Evolutionary conservation across 345 rosid genomes (phyloP), one percentile per base, ranked within the genome.

Genomic region (Erucastrum elatum): DNA sequence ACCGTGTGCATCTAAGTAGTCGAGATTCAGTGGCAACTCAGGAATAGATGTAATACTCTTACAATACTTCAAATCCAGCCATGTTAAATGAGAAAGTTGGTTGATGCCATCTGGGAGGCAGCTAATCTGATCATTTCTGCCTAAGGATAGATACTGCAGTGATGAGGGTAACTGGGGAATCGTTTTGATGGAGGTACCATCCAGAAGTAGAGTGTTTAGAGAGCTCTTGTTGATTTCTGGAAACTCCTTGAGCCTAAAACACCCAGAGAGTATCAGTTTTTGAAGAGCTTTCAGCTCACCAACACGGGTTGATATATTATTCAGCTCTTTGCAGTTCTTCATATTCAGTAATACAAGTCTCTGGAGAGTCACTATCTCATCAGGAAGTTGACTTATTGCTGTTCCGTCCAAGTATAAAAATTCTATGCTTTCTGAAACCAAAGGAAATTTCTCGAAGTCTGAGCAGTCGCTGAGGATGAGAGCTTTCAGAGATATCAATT

Each of bases 11-110:
- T 77, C 55, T 21, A 76, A 69, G 64, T 16, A 33, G 6, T 76
- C 53, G 4, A 76, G 80, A 61, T 76, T 76, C 21, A 75, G 74
- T 33, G 80, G 80, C 9, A 76, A 21, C 61, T 26, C 41, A 30
- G 74, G 53, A 44, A 76, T 4, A 31, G 64, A 44, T 61, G 64
- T 21, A 11, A 76, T 68, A 31, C 33, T 76, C 9, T 2, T 76
- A 44, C 80, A 76, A 31, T 41, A 68, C 80, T 68, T 68, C 53
- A 76, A 35, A 2, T 76, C 80, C 44, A 76, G 35, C 80, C 80
- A 61, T 31, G 34, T 58, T 3, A 76, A 61, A n/a, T 59, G 68
- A 58, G 1, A 29, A 39, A 59, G 74, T 1, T 41, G 66, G 60
- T 25, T 67, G 59, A 76, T 68, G 3, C 2, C 8, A 41, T 0